Conservation (phyloP, 208 protist genomes). For the Leishmania amazonensis region DNA sequence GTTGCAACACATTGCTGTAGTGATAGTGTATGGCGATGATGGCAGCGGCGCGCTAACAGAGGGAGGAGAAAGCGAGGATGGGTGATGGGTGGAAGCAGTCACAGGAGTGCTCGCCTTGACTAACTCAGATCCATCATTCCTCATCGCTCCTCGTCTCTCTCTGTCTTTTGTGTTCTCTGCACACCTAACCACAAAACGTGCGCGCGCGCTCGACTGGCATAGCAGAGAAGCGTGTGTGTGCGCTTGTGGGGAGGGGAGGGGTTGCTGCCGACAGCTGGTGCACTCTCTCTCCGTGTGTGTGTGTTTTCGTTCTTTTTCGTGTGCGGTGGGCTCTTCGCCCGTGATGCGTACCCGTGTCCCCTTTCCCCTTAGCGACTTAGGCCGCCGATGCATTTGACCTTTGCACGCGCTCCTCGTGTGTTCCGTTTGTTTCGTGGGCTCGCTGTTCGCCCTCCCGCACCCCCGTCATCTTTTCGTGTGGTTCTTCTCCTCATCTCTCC, state of each 20-base stretch:
- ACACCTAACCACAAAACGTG: background rate
- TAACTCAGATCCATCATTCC: background rate
- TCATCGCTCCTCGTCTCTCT: background rate
- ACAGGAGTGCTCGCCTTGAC: background rate
- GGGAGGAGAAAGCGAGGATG: background rate
- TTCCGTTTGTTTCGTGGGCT: no score
- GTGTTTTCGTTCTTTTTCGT: background rate
- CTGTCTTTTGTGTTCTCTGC: background rate
- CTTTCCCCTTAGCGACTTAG: no score
- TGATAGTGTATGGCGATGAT: slow-evolving; percentile 13
- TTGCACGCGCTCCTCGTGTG: no score
- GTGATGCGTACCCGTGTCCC: background rate
- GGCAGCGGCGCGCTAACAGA: background rate
- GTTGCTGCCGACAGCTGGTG: background rate
- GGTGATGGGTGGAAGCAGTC: background rate
- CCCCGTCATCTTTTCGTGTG: background rate
- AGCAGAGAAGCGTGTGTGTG: background rate
- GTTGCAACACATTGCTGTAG: background rate
- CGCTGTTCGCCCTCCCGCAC: background rate
- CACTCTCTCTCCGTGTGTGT: background rate
- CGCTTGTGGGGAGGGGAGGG: background rate
- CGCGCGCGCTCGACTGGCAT: background rate
- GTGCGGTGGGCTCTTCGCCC: background rate
- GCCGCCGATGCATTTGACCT: no score
- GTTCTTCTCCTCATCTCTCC: background rate